Percentiles rank a stretch among this genome's conserved stretches.
Conservation (phyloP, 176 grass and related monocot genomes). For the Carex myosuroides region DNA sequence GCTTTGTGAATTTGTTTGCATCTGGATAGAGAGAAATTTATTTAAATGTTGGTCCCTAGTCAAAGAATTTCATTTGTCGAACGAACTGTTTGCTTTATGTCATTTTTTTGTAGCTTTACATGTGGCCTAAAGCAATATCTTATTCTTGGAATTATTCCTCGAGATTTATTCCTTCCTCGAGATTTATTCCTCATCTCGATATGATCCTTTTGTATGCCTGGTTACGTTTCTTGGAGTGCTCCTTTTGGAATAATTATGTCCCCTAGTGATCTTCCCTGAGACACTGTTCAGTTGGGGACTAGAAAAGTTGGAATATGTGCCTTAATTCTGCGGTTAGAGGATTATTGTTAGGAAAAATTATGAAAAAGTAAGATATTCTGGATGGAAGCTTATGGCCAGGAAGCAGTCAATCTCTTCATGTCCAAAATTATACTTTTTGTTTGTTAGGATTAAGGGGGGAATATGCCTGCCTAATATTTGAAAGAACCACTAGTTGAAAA, state of each 20-base stretch:
- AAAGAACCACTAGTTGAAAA: neutral
- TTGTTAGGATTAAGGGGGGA: neutral
- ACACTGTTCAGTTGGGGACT: neutral
- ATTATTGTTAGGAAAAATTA: neutral
- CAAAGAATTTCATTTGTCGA: neutral
- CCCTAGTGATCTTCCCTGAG: neutral
- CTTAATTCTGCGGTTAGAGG: neutral
- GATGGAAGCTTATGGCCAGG: neutral
- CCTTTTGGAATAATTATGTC: neutral
- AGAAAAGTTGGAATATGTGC: neutral
- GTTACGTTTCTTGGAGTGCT: neutral
- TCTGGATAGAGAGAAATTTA: neutral
- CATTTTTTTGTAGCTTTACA: neutral
- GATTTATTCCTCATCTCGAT: neutral
- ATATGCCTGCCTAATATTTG: neutral
- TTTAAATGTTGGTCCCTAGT: neutral
- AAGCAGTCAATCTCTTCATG: neutral
- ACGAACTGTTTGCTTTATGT: constrained; percentile 9
- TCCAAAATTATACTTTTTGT: neutral
- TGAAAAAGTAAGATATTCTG: neutral
- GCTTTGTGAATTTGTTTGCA: neutral
- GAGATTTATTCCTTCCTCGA: neutral
- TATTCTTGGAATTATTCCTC: neutral
- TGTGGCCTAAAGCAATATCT: neutral
- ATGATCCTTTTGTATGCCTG: neutral